Percentiles rank a stretch among this genome's conserved stretches.
Evolutionary conservation across 805 yeast genomes (phyloP).

Genomic region (Yarrowia porcina): DNA sequence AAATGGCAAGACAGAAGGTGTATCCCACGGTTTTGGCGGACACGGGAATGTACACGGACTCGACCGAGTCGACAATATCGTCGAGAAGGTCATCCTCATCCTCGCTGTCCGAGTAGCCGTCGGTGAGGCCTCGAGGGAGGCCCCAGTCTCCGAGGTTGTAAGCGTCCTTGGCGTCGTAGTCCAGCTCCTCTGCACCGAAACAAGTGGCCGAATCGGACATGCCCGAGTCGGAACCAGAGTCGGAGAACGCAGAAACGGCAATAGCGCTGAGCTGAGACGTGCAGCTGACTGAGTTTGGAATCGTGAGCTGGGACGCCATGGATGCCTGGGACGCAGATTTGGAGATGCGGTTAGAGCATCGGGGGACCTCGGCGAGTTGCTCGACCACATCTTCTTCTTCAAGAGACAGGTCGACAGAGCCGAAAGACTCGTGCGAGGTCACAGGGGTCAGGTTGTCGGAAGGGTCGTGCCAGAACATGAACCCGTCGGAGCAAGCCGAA

Average conservation of each 20-base stretch:
- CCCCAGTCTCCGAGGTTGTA: slow-evolving; percentile 26
- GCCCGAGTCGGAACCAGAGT: slow-evolving; percentile 27
- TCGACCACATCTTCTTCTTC: slow-evolving; percentile 12
- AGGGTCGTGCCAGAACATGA: slow-evolving; percentile 26
- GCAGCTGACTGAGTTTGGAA: slow-evolving; percentile 26
- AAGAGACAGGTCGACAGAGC: not conserved
- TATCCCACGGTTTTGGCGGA: slow-evolving; percentile 22
- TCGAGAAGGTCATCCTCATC: slow-evolving; percentile 24
- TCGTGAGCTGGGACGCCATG: slow-evolving; percentile 24
- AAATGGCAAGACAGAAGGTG: slow-evolving; percentile 19
- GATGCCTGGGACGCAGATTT: slow-evolving; percentile 20
- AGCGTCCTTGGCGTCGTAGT: slow-evolving; percentile 18
- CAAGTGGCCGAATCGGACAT: slow-evolving; percentile 27
- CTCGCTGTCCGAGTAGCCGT: slow-evolving; percentile 24
- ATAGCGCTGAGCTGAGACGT: slow-evolving; percentile 25
- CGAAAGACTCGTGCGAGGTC: slow-evolving; percentile 16
- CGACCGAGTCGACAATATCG: slow-evolving; percentile 21
- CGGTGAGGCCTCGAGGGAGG: slow-evolving; percentile 11
- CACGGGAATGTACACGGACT: slow-evolving; percentile 4
- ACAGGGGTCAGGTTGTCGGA: slow-evolving; percentile 21
- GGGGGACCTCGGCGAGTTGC: slow-evolving; percentile 23
- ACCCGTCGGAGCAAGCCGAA: slow-evolving; percentile 18
- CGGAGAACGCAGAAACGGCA: slow-evolving; percentile 25
- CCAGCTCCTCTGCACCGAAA: slow-evolving; percentile 22
- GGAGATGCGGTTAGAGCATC: slow-evolving; percentile 21